Evolutionary conservation across 73 alveolate species (phyloP).

Genomic region (Paramecium caudatum): DNA sequence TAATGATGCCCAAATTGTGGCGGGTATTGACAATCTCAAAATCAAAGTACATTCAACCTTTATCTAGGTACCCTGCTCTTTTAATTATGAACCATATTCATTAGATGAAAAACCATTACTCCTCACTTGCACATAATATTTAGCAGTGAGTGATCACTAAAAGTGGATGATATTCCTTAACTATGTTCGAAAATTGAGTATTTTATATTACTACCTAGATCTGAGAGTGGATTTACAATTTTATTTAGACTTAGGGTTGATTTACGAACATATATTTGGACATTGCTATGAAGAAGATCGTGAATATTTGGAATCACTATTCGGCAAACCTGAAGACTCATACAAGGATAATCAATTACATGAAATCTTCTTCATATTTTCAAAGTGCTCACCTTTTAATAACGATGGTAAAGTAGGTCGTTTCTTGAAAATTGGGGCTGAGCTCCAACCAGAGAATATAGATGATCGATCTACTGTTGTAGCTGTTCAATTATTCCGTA

Average conservation of each 20-base stretch:
- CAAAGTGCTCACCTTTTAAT: slow-evolving; percentile 35
- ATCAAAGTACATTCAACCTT: neutral
- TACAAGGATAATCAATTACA: neutral
- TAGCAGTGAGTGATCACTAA: slow-evolving; percentile 20
- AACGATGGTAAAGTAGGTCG: slow-evolving; percentile 13
- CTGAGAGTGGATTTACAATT: slow-evolving; percentile 11
- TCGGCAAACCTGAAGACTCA: neutral
- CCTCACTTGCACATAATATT: slow-evolving; percentile 16
- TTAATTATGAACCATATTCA: neutral
- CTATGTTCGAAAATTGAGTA: slow-evolving; percentile 26
- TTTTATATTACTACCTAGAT: neutral
- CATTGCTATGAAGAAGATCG: slow-evolving; percentile 24
- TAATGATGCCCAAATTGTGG: slow-evolving; percentile 53
- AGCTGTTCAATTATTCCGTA: slow-evolving; percentile 45
- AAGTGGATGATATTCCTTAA: slow-evolving; percentile 8
- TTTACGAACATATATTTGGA: neutral
- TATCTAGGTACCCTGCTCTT: neutral
- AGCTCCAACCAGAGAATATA: neutral
- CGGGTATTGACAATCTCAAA: slow-evolving; percentile 38
- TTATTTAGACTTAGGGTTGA: slow-evolving; percentile 11
- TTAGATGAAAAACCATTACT: slow-evolving; percentile 43
- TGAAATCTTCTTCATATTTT: slow-evolving; percentile 32
- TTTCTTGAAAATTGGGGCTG: slow-evolving; percentile 16
- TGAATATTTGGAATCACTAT: neutral
- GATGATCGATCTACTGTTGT: slow-evolving; percentile 55